Base-by-base conservation (phyloP, 148 eudicot species). In the Vaccinium myrtillus region DNA sequence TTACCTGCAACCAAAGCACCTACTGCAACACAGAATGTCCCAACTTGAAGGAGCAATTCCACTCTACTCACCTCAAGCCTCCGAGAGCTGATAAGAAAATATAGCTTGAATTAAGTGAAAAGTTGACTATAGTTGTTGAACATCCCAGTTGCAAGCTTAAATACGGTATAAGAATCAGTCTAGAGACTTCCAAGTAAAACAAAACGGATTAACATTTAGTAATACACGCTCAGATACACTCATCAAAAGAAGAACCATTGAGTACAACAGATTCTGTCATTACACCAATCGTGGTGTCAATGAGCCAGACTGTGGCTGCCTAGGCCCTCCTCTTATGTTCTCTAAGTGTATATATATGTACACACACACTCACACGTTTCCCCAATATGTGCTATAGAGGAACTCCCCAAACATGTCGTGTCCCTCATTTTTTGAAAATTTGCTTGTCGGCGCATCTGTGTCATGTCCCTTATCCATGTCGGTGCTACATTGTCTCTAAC, bases 41-140 rank as follows among this genome's bases (percentile, higher is more conserved):
- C 99, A 76, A 97, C 99, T 88, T 97, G 99, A 84, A 97, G 99
- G 78, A 97, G 96, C 89, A 97, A 89, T 87, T 97, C 99, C 87
- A 97, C 94, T 94, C 98, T 93, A 88, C 99, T 94, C 56, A 97
- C 98, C 90, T 97, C 98, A 73, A 97, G 95, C 87, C 99, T 93
- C 78, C 99, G 95, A 51, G 99, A 95, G 85, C 99, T 97, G 93
- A 69, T 46, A 81, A 86, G 25, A 80, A 71, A 61, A 61, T 46
- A n/a, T 63, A 25, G n/a, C 32, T 56, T 82, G 3, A 19, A 78
- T 78, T 27, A 77, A 43, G 21, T 50, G 67, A 43, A 21, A 43
- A 4, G 12, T 63, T 23, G 70, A 23, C 70, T 8, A 16, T 54
- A 13, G 48, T 23, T 30, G 48, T 27, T 53, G 61, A 23, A 78